These are phyloP conservation scores for Neurospora sp. DNA, from an alignment of 495 filamentous ascomycete genomes.

Conservation along the genomic window DNA sequence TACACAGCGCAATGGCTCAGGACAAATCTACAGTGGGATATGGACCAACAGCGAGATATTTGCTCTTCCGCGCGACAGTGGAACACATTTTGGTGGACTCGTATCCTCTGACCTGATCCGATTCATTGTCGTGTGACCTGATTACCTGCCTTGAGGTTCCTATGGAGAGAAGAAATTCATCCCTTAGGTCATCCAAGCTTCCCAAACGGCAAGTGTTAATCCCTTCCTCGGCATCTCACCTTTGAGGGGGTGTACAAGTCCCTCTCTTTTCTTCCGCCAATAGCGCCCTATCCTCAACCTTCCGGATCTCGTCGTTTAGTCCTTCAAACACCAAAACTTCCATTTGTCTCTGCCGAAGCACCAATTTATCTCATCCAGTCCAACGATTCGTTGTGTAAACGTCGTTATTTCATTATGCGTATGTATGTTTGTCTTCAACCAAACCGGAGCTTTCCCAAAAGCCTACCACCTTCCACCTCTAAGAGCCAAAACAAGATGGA, in stretches of 20 bases:
- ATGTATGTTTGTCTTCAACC: neutral
- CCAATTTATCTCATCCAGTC: neutral
- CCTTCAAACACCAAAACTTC: neutral
- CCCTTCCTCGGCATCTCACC: neutral
- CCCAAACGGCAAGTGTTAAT: neutral
- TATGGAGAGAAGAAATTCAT: neutral
- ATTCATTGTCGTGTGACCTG: neutral
- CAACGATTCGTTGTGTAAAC: neutral
- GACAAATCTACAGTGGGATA: neutral
- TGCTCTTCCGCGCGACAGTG: neutral
- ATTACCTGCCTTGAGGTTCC: neutral
- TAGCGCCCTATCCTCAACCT: neutral
- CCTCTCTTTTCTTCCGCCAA: neutral
- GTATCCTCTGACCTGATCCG: neutral
- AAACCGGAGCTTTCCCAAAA: neutral
- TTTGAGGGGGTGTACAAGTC: neutral
- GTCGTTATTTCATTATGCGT: neutral
- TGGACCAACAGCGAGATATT: neutral
- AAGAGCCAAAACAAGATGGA: slow-evolving; percentile 91
- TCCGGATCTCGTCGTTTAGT: neutral
- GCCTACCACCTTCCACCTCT: slow-evolving; percentile 52
- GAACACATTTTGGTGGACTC: neutral
- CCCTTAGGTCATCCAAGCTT: neutral
- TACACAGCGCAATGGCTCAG: neutral
- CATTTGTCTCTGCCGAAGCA: neutral